Evolutionary conservation across 495 filamentous ascomycete species (phyloP).

Genomic region (Aspergillus heteromorphus): DNA sequence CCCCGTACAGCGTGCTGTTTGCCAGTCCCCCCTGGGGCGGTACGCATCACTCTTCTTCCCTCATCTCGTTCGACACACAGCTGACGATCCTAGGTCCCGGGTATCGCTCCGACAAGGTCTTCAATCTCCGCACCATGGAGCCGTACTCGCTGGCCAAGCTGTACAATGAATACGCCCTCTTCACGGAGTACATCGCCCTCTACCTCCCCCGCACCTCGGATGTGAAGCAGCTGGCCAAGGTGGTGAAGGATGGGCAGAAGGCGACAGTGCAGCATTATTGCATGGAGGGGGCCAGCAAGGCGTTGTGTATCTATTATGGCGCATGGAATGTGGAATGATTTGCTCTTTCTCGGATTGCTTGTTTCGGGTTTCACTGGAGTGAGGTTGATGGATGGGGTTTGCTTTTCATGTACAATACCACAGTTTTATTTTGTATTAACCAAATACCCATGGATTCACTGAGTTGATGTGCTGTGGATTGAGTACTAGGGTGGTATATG

Average conservation of each 20-base stretch:
- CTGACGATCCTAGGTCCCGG: conserved; percentile 52
- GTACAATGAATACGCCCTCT: conserved; percentile 50
- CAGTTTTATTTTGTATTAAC: too few relatives aligned
- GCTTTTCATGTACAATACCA: too few relatives aligned
- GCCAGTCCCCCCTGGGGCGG: conserved; percentile 94
- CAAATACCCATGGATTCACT: too few relatives aligned
- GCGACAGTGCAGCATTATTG: conserved; percentile 85
- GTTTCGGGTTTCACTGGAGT: background rate
- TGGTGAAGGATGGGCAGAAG: conserved; percentile 48
- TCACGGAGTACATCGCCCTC: conserved; percentile 56
- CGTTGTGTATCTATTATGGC: conserved; percentile 52
- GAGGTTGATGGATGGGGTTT: background rate
- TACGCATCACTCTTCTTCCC: conserved; percentile 25
- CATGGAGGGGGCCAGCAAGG: conserved; percentile 83
- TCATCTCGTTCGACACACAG: background rate
- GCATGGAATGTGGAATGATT: conserved; percentile 30
- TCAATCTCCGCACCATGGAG: conserved; percentile 80
- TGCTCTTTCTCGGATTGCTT: background rate
- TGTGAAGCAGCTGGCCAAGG: conserved; percentile 69
- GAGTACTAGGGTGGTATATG: too few relatives aligned
- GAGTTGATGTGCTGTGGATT: too few relatives aligned
- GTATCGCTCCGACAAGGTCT: conserved; percentile 72
- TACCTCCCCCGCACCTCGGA: conserved; percentile 89
- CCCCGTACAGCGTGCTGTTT: conserved; percentile 63
- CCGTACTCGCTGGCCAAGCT: conserved; percentile 70